Percentiles rank a stretch among this genome's conserved stretches.
phyloP scores from a whole-genome alignment of 257 asterid genomes.

The Solanum piurae region DNA sequence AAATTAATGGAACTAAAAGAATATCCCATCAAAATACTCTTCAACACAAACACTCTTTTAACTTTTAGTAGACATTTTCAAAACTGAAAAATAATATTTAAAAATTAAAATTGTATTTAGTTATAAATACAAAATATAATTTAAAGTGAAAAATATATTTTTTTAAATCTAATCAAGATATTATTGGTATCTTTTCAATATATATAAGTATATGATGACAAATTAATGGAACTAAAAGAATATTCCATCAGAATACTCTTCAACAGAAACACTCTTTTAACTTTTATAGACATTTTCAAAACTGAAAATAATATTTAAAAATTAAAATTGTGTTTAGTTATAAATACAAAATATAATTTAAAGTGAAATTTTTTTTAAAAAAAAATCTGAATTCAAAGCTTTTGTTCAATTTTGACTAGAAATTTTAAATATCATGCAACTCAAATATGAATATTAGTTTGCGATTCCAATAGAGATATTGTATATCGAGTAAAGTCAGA shows the following conservation, averaged over 20 bases:
- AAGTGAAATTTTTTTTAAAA: too few relatives aligned
- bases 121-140: too few relatives aligned
- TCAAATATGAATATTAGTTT: too few relatives aligned
- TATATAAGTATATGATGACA: not conserved
- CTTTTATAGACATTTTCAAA: not conserved
- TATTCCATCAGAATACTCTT: not conserved
- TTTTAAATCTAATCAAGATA: too few relatives aligned
- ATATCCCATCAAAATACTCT: not conserved
- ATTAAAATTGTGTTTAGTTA: not conserved
- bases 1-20: not conserved
- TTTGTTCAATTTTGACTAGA: not conserved
- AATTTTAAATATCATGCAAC: not conserved
- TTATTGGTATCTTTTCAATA: too few relatives aligned
- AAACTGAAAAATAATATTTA: too few relatives aligned
- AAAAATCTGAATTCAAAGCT: not conserved
- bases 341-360: too few relatives aligned
- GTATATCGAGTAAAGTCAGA: not conserved
- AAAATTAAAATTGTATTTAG: not conserved
- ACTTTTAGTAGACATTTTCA: not conserved
- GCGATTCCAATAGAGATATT: not conserved
- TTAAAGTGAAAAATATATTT: fast-evolving
- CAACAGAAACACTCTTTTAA: not conserved
- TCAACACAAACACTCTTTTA: too few relatives aligned
- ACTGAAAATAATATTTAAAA: too few relatives aligned
- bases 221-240: not conserved